Evolutionary conservation across 768 basidiomycete species (phyloP).

Genomic region (Lenzites betulinus): DNA sequence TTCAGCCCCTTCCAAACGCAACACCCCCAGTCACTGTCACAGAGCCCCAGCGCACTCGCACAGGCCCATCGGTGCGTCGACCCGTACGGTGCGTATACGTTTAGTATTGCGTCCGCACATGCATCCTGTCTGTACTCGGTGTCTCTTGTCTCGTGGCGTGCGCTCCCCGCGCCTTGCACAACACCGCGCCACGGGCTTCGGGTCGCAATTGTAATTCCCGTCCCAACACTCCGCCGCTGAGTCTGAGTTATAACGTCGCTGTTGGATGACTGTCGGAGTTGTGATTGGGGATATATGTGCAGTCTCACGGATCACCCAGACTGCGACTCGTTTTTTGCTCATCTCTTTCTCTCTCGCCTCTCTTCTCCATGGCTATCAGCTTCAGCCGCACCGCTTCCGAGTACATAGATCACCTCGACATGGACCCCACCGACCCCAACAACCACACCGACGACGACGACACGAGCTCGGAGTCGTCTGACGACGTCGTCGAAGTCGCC

Average conservation of each 20-base stretch:
- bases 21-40: slow-evolving; percentile 10
- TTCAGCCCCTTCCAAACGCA: neutral
- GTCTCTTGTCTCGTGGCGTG: neutral
- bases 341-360: slow-evolving; percentile 24
- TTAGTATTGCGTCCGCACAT: slow-evolving; percentile 9
- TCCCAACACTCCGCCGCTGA: slow-evolving; percentile 25
- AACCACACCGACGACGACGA: slow-evolving; percentile 36
- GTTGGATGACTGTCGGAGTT: slow-evolving; percentile 27
- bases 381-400: slow-evolving; percentile 4
- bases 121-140: slow-evolving; percentile 9
- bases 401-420: slow-evolving; percentile 10
- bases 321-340: slow-evolving; percentile 30
- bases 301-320: slow-evolving; percentile 12
- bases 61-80: slow-evolving; percentile 6
- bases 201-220: slow-evolving; percentile 17
- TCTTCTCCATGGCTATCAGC: slow-evolving; percentile 19
- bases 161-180: slow-evolving; percentile 6
- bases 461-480: slow-evolving; percentile 43
- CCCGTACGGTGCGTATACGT: slow-evolving; percentile 11
- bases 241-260: slow-evolving; percentile 21
- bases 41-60: slow-evolving; percentile 2
- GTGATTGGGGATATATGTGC: slow-evolving; percentile 21
- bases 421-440: slow-evolving; percentile 5
- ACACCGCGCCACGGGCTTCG: slow-evolving; percentile 5
- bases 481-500: slow-evolving; percentile 47